Conservation (phyloP, 2,329 filamentous ascomycete genomes). For the Penicillium crustosum region DNA sequence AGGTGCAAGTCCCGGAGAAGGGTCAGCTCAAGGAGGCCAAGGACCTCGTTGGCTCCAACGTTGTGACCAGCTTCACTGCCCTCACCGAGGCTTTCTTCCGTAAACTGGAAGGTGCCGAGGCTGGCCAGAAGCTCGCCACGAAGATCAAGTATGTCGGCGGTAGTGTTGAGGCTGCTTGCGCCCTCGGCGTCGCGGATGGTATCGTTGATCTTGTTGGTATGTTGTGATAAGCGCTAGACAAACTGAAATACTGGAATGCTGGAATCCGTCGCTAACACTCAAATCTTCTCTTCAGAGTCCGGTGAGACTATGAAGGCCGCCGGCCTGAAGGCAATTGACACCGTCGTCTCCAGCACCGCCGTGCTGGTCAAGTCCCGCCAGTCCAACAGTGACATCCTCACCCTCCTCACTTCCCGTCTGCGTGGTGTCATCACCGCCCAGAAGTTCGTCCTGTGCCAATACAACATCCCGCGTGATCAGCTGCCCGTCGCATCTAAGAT, state of each 20-base stretch:
- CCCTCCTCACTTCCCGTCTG: conserved; percentile 83
- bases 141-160: conserved; percentile 93
- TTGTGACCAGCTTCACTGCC: conserved; percentile 92
- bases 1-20: conserved; percentile 94
- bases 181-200: conserved; percentile 90
- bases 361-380: conserved; percentile 89
- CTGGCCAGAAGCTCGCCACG: conserved; percentile 59
- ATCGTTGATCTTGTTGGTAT: conserved; percentile 95
- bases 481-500: conserved; percentile 70
- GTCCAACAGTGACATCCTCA: conserved; percentile 76
- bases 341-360: conserved; percentile 82
- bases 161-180: conserved; percentile 95
- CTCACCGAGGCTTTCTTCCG: conserved; percentile 82
- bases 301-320: conserved; percentile 98
- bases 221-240: conserved; percentile 36
- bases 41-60: conserved; percentile 85
- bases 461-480: conserved; percentile 77
- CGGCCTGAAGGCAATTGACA: conserved; percentile 90
- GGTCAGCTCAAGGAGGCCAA: conserved; percentile 67
- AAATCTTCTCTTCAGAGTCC: conserved; percentile 63
- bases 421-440: conserved; percentile 93
- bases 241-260: neutral
- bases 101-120: conserved; percentile 60
- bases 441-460: conserved; percentile 90
- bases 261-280: neutral